Evolutionary conservation across 1,284 basidiomycete species (phyloP).

Genomic region (Cutaneotrichosporon sp.): DNA sequence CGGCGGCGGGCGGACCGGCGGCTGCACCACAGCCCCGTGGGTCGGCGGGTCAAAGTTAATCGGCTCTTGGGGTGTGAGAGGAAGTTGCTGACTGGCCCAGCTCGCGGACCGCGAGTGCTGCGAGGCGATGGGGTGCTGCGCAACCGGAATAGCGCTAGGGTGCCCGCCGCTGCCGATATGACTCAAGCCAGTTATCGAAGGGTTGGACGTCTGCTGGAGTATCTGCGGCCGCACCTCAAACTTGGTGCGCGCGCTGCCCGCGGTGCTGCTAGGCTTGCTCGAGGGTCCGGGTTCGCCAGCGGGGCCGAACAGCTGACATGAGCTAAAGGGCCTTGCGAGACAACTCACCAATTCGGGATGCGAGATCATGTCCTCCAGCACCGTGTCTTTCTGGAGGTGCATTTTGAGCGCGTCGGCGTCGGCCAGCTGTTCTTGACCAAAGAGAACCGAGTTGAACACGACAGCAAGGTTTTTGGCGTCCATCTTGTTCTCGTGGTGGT

Average conservation of each 20-base stretch:
- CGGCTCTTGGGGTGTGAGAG: no score
- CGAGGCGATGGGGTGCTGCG: constrained; percentile 4
- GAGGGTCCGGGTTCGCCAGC: not conserved
- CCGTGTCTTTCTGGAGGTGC: constrained; percentile 68
- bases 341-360: constrained; percentile 51
- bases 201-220: not conserved
- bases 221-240: not conserved
- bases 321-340: no score
- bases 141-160: not conserved
- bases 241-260: not conserved
- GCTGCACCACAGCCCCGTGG: no score
- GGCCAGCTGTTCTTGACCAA: constrained; percentile 81
- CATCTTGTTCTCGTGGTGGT: constrained; percentile 73
- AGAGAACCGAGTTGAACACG: constrained; percentile 73
- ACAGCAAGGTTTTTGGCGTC: constrained; percentile 82
- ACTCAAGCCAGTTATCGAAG: not conserved
- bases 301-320: not conserved
- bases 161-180: no score
- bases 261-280: not conserved
- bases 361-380: constrained; percentile 81
- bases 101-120: not conserved
- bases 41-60: no score
- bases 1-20: no score
- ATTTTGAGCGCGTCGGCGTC: constrained; percentile 66
- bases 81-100: no score